Conservation (phyloP, 2,329 filamentous ascomycete genomes). For the Colletotrichum noveboracense region DNA sequence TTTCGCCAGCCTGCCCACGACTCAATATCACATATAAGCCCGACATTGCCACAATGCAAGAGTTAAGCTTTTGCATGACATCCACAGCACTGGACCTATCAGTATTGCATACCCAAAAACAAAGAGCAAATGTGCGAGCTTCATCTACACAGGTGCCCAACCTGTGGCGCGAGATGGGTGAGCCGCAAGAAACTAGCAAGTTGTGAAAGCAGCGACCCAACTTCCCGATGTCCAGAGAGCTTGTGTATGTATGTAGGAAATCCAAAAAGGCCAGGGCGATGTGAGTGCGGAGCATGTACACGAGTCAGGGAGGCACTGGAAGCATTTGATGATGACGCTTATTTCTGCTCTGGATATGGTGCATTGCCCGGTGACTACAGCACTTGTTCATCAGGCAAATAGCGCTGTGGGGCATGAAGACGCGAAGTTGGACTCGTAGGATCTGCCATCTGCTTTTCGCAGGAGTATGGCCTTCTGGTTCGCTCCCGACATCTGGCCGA, state of each 20-base stretch:
- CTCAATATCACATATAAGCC: neutral
- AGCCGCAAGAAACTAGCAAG: conserved; percentile 39
- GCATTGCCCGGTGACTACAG: neutral
- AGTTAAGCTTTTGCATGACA: neutral
- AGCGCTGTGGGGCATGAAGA: neutral
- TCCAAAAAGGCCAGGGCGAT: conserved; percentile 32
- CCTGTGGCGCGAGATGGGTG: conserved; percentile 36
- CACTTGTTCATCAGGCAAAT: neutral
- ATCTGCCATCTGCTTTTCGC: neutral
- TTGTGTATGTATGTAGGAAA: conserved; percentile 44
- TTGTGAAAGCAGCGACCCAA: conserved; percentile 37
- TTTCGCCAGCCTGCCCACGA: neutral
- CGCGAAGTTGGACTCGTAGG: neutral
- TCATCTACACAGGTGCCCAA: conserved; percentile 35
- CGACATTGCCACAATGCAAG: neutral
- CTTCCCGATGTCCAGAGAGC: conserved; percentile 32
- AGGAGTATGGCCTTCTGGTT: neutral
- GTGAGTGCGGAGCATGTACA: conserved; percentile 36
- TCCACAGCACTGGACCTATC: neutral
- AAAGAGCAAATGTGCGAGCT: conserved; percentile 39
- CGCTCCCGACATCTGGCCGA: neutral
- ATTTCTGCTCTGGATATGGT: neutral
- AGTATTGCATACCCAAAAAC: neutral
- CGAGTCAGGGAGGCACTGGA: conserved; percentile 32
- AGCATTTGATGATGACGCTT: conserved; percentile 27